Evolutionary conservation across 139 green algal species (phyloP).

Genomic region (Marvania coccoides): DNA sequence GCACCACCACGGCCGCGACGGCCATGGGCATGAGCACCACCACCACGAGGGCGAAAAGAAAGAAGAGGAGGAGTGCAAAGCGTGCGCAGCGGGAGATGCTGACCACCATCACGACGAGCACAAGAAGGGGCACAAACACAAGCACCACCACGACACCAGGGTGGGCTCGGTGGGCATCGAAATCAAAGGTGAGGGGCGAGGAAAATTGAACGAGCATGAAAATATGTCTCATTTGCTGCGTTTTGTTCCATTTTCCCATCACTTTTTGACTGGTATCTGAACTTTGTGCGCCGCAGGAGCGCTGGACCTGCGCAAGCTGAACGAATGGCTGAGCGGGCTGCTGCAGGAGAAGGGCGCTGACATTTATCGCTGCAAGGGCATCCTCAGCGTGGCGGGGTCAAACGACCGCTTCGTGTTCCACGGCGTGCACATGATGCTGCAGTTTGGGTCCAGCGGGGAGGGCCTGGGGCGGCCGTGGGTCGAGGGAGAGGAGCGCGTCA

Average conservation of each 20-base stretch:
- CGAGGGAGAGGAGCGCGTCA: background rate
- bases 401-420: slow-evolving; percentile 43
- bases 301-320: slow-evolving; percentile 48
- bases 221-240: too few species aligned
- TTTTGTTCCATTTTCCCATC: too few species aligned
- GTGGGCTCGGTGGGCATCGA: slow-evolving; percentile 56
- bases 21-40: background rate
- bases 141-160: slow-evolving; percentile 63
- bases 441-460: slow-evolving; percentile 48
- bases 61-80: background rate
- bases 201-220: too few species aligned
- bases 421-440: slow-evolving; percentile 74
- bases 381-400: slow-evolving; percentile 52
- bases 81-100: background rate
- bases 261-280: too few species aligned
- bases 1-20: background rate
- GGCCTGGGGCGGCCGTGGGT: slow-evolving; percentile 41
- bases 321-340: slow-evolving; percentile 62
- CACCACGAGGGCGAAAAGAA: background rate
- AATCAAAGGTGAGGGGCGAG: slow-evolving; percentile 34
- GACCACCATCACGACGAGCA: slow-evolving; percentile 18
- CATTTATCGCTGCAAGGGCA: slow-evolving; percentile 62
- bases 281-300: too few species aligned
- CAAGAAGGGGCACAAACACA: slow-evolving; percentile 6
- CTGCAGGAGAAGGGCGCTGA: slow-evolving; percentile 47